Base-by-base conservation (phyloP, 805 yeast genomes). In the Ogataea neopini region DNA sequence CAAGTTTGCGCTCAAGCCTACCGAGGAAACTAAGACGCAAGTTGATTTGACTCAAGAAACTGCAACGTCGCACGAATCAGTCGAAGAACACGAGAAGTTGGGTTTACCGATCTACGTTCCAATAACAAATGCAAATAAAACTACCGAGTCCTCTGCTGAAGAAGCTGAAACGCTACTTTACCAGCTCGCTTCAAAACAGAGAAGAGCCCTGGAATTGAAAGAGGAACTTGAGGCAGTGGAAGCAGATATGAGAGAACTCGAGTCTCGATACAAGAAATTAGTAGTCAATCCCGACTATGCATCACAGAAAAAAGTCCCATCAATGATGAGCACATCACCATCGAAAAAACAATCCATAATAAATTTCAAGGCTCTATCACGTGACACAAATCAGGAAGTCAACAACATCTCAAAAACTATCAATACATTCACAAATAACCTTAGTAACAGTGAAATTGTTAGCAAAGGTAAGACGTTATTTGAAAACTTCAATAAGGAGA, bases 101-200 rank as follows among this genome's bases (percentile, higher is more conserved):
- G 69, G 70, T 2, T 50, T 71, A 10, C 73, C 74, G 1, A 67
- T 70, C 6, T 66, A 64, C 50, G 61, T 69, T 10, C 74, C 73
- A 1, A 61, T 70, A 3, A 54, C 57, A 29, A 45, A 57, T n/a
- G 44, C 41, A 13, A 30, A 28, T 8, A 28, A 10, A 37, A 45
- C 19, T 14, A 34, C 18, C 39, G 20, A 32, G 19, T 2, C 43
- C 8, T 29, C 14, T 13, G 36, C 15, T 32, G 39, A 51, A 36
- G 52, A 49, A 6, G 23, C 42, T n/a, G 49, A 41, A 8, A 43
- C 44, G 7, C 13, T 76, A 14, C 56, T 76, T 30, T 71, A 62
- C 44, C 61, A 63, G 36, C 53, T 76, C 43, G 81, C 86, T 0
- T 56, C 73, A 2, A 81, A 82, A 57, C 84, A 81, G 56, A 70